Conservation (phyloP, 306 rosid species). For the Trichosanthes cucumerina region DNA sequence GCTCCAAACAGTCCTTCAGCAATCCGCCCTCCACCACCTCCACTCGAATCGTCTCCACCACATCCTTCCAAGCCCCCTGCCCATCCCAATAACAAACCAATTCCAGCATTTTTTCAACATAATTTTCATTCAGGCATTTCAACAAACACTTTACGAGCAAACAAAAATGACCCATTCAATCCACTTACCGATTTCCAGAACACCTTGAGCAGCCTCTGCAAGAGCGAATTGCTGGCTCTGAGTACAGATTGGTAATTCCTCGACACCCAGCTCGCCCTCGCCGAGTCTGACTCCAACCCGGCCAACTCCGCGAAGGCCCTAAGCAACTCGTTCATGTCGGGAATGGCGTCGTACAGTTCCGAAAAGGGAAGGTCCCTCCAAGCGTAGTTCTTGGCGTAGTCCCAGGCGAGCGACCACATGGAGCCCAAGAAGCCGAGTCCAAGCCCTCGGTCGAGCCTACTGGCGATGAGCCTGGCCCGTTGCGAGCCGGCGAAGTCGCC, state of each 20-base stretch:
- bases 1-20: constrained; percentile 62
- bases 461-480: constrained; percentile 40
- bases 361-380: constrained; percentile 37
- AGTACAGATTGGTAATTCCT: constrained; percentile 46
- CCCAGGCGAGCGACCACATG: constrained; percentile 52
- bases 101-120: background rate
- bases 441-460: constrained; percentile 33
- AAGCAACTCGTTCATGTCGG: constrained; percentile 49
- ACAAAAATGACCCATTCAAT: background rate
- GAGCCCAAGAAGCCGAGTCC: constrained; percentile 40
- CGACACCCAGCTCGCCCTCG: constrained; percentile 39
- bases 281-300: constrained; percentile 30
- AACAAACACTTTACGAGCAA: background rate
- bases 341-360: constrained; percentile 44
- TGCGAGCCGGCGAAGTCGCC: constrained; percentile 56
- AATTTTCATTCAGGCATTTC: background rate
- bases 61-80: constrained; percentile 46
- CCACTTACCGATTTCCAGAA: constrained; percentile 50
- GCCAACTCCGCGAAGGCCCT: constrained; percentile 40
- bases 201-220: constrained; percentile 35
- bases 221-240: constrained; percentile 30
- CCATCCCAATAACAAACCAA: constrained; percentile 6
- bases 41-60: constrained; percentile 40
- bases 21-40: constrained; percentile 72
- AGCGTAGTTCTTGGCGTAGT: constrained; percentile 37